Percentiles rank a stretch among this genome's conserved stretches.
These are phyloP conservation scores for Penicillium malachiteum DNA, from an alignment of 495 filamentous ascomycete species.

Conservation along the genomic window DNA sequence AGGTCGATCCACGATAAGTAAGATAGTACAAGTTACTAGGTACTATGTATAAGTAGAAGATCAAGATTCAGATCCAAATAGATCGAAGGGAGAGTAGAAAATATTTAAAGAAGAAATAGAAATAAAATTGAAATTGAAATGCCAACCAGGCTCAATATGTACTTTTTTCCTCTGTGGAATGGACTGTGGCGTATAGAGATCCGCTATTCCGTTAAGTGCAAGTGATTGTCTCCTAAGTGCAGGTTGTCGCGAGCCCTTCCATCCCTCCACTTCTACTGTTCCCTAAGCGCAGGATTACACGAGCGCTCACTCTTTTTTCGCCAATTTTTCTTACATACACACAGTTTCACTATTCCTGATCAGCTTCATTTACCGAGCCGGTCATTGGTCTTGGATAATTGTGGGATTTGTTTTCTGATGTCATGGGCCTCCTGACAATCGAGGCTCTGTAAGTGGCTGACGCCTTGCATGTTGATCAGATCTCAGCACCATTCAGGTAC, in stretches of 20 bases:
- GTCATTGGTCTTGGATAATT: not conserved
- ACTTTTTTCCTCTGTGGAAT: slow-evolving; percentile 8
- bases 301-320: slow-evolving; percentile 2
- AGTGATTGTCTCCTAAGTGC: slow-evolving; percentile 64
- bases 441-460: not conserved
- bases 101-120: slow-evolving; percentile 6
- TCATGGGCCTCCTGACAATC: not conserved
- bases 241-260: slow-evolving; percentile 50
- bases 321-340: not conserved
- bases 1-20: not conserved
- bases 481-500: too few species aligned
- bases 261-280: slow-evolving; percentile 19
- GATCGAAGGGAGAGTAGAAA: not conserved
- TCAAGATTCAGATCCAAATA: not conserved
- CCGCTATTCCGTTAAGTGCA: slow-evolving; percentile 31
- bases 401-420: not conserved
- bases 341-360: not conserved
- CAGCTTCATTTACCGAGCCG: not conserved
- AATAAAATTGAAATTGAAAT: slow-evolving; percentile 15
- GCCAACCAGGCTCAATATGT: slow-evolving; percentile 17
- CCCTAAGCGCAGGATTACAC: slow-evolving; percentile 44
- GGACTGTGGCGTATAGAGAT: slow-evolving; percentile 16
- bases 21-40: slow-evolving; percentile 12
- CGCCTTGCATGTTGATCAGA: too few species aligned
- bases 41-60: slow-evolving; percentile 12